Percentiles rank a stretch among this genome's conserved stretches.
phyloP scores from a whole-genome alignment of 148 eudicot species.

The Fagopyrum tataricum region DNA sequence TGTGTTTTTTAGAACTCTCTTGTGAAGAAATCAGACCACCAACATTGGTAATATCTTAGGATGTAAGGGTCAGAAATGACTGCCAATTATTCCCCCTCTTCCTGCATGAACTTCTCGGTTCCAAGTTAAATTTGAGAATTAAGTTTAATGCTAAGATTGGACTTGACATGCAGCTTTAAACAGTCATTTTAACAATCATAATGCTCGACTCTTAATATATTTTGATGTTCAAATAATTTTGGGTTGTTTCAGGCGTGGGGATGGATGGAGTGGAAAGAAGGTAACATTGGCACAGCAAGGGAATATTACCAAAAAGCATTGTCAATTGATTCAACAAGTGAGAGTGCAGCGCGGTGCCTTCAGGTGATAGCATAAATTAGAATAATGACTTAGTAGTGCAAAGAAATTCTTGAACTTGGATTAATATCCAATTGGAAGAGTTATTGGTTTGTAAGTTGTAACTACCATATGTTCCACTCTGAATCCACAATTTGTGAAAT shows the following conservation, averaged over 20 bases:
- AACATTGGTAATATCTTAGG: not conserved
- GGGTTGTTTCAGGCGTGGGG: slow-evolving; percentile 78
- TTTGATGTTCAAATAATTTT: not conserved
- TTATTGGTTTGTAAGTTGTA: not conserved
- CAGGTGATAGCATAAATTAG: slow-evolving; percentile 38
- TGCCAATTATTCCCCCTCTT: not conserved
- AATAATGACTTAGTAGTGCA: no score
- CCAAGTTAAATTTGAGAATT: not conserved
- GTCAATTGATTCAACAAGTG: slow-evolving; percentile 55
- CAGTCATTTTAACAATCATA: not conserved
- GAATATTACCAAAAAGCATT: slow-evolving; percentile 73
- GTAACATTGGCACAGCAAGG: slow-evolving; percentile 67
- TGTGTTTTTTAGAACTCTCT: not conserved
- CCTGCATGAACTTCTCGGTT: not conserved
- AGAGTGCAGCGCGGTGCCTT: slow-evolving; percentile 97
- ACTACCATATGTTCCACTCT: not conserved
- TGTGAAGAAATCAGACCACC: not conserved
- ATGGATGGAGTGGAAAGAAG: slow-evolving; percentile 99
- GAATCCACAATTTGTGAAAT: not conserved
- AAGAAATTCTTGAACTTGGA: not conserved
- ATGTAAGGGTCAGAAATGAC: not conserved
- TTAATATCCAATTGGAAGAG: not conserved
- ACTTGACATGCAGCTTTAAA: not conserved
- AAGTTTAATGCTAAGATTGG: not conserved
- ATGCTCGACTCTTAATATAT: not conserved